A percentile compares a stretch with the other conserved stretches of the same genome.
Evolutionary conservation across 2,329 filamentous ascomycete genomes (phyloP).

Genomic region (Trematosphaeria pertusa): DNA sequence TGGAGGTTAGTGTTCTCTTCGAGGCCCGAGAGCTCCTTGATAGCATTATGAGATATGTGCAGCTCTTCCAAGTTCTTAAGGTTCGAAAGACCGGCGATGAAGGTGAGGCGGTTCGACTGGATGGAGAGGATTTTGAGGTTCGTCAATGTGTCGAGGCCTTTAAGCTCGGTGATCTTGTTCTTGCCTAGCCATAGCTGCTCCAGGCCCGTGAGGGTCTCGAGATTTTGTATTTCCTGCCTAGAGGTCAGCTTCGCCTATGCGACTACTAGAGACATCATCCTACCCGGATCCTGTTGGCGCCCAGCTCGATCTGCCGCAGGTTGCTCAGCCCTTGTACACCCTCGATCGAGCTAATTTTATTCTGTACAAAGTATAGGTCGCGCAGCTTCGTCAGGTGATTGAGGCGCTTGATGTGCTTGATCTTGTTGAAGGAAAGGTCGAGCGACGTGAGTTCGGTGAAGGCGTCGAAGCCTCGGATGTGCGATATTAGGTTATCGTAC

Average conservation of each 20-base stretch:
- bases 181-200: constrained; percentile 94
- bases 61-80: constrained; percentile 85
- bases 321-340: constrained; percentile 76
- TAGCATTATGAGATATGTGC: constrained; percentile 94
- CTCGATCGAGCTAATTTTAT: constrained; percentile 90
- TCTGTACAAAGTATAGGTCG: constrained; percentile 92
- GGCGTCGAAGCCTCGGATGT: constrained; percentile 82
- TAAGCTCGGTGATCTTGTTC: constrained; percentile 91
- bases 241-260: constrained; percentile 62
- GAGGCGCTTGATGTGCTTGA: constrained; percentile 95
- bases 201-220: constrained; percentile 78
- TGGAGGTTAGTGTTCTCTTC: constrained; percentile 60
- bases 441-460: constrained; percentile 78
- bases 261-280: neutral
- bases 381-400: constrained; percentile 77
- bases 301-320: constrained; percentile 85
- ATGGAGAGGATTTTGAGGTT: constrained; percentile 90
- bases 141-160: constrained; percentile 73
- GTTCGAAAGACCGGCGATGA: constrained; percentile 76
- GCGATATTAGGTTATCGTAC: constrained; percentile 93
- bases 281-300: constrained; percentile 83
- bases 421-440: constrained; percentile 98
- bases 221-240: constrained; percentile 78
- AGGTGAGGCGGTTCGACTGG: constrained; percentile 89
- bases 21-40: constrained; percentile 78